A percentile compares a stretch with the other conserved stretches of the same genome.
phyloP scores from a whole-genome alignment of 108 stramenopile species.

The Seminavis robusta region DNA sequence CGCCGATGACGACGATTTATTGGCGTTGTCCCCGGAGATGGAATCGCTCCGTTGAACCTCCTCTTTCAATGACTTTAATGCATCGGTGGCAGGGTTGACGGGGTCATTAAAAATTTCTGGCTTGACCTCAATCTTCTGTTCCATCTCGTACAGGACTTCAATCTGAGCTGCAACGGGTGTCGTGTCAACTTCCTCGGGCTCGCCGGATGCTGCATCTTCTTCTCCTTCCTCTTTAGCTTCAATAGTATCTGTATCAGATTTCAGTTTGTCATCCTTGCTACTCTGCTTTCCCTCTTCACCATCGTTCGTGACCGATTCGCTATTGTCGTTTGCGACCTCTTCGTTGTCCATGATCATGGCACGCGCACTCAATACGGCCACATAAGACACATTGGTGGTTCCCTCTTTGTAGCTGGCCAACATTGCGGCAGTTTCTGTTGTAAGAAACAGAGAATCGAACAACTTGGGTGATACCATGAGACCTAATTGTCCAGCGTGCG shows the following conservation, averaged over 20 bases:
- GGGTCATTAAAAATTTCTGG: not conserved
- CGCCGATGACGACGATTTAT: not conserved
- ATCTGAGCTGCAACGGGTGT: constrained; percentile 30
- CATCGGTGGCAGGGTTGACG: not conserved
- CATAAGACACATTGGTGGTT: constrained; percentile 30
- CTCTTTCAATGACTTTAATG: not conserved
- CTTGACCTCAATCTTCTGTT: constrained; percentile 9
- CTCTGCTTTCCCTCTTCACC: not conserved
- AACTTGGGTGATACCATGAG: constrained; percentile 35
- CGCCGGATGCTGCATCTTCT: not conserved
- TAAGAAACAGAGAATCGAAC: constrained; percentile 21
- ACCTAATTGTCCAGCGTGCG: constrained; percentile 25
- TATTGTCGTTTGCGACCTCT: not conserved
- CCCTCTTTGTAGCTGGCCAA: constrained; percentile 20
- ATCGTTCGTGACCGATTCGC: not conserved
- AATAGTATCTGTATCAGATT: constrained; percentile 15
- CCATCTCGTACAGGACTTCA: constrained; percentile 32
- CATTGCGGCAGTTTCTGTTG: constrained; percentile 1
- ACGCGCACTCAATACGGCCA: constrained; percentile 46
- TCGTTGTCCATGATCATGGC: constrained; percentile 16
- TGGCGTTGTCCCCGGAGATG: not conserved
- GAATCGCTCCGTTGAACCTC: not conserved
- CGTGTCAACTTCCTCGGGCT: constrained; percentile 1
- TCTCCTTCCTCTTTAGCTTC: constrained; percentile 10
- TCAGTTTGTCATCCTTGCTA: not conserved